phyloP scores from a whole-genome alignment of 345 rosid genomes.

The Aquilaria sinensis region DNA sequence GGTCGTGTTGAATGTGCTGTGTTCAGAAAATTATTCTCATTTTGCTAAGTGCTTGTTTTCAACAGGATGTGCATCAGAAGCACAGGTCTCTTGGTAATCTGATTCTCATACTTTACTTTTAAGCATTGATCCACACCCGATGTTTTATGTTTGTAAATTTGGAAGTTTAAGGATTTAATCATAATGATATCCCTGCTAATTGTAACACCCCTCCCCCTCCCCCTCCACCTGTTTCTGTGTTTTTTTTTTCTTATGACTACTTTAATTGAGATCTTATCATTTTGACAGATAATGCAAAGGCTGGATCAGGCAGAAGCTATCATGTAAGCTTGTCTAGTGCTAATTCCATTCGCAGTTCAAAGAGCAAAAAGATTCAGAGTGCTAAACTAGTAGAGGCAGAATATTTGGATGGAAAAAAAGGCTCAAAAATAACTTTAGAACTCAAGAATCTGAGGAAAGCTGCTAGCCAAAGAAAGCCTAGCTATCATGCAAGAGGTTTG shows the following conservation, averaged over 20 bases:
- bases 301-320: constrained; percentile 6
- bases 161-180: neutral
- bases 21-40: neutral
- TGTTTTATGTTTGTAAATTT: neutral
- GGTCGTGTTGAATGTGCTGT: neutral
- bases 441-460: constrained; percentile 46
- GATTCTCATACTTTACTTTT: constrained; percentile 13
- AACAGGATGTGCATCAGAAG: constrained; percentile 82
- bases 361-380: constrained; percentile 32
- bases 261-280: constrained; percentile 8
- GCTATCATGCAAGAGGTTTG: constrained; percentile 35
- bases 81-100: constrained; percentile 43
- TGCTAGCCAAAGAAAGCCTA: constrained; percentile 31
- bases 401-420: constrained; percentile 32
- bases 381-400: constrained; percentile 26
- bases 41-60: constrained; percentile 16
- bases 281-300: constrained; percentile 57
- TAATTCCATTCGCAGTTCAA: constrained; percentile 32
- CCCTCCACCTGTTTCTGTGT: neutral
- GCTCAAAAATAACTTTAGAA: constrained; percentile 30
- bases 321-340: constrained; percentile 18
- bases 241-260: neutral
- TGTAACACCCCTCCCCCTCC: neutral
- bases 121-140: neutral
- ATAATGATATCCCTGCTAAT: neutral